These are phyloP conservation scores for Suhomyces terraborum DNA, from an alignment of 1,139 yeast species.

Conservation along the genomic window DNA sequence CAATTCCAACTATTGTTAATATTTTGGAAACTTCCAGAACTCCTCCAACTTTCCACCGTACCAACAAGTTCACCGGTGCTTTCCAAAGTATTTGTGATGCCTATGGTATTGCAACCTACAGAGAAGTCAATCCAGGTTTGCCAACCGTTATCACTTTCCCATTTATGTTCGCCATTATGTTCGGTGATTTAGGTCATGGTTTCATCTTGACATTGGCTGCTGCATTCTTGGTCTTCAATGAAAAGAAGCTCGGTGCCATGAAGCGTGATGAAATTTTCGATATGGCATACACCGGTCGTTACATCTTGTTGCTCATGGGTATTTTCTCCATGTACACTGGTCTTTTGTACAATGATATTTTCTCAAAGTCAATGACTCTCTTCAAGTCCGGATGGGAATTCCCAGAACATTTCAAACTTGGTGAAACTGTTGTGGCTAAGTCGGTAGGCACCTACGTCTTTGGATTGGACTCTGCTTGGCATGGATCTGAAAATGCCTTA, in stretches of 20 bases:
- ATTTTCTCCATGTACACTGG: conserved; percentile 79
- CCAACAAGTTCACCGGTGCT: conserved; percentile 74
- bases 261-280: conserved; percentile 78
- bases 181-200: conserved; percentile 86
- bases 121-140: conserved; percentile 79
- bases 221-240: conserved; percentile 57
- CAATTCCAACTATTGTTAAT: conserved; percentile 68
- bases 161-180: conserved; percentile 85
- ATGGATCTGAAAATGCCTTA: conserved; percentile 75
- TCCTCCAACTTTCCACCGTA: conserved; percentile 79
- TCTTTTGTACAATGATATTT: conserved; percentile 71
- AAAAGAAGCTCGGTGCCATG: conserved; percentile 57
- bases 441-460: conserved; percentile 61
- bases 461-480: conserved; percentile 81
- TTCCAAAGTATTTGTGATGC: conserved; percentile 80
- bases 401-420: conserved; percentile 59
- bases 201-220: conserved; percentile 65
- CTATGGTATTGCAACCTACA: conserved; percentile 74
- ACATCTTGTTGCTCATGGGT: conserved; percentile 74
- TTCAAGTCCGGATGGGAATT: conserved; percentile 77
- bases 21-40: conserved; percentile 64
- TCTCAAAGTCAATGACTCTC: conserved; percentile 74
- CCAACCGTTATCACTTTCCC: conserved; percentile 82
- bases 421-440: conserved; percentile 58
- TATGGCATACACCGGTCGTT: conserved; percentile 79